These are phyloP conservation scores for Hypoxylon intermedium DNA, from an alignment of 495 filamentous ascomycete species.

Conservation along the genomic window DNA sequence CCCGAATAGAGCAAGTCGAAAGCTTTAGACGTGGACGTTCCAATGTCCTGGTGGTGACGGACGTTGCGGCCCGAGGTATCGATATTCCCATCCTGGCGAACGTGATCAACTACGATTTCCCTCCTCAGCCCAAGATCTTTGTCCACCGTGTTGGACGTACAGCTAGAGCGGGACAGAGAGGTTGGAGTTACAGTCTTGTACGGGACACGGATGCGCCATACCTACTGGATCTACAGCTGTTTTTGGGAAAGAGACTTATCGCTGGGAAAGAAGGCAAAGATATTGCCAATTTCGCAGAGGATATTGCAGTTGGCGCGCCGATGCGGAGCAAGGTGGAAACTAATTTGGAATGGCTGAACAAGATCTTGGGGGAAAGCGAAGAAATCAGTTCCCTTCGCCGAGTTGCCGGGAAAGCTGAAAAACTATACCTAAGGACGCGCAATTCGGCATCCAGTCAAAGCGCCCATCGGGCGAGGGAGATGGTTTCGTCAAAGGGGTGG, in stretches of 20 bases:
- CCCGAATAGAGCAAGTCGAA: slow-evolving; percentile 86
- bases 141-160: slow-evolving; percentile 96
- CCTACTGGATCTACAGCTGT: slow-evolving; percentile 92
- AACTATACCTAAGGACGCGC: slow-evolving; percentile 85
- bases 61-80: slow-evolving; percentile 95
- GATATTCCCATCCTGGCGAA: slow-evolving; percentile 96
- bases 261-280: slow-evolving; percentile 65
- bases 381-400: slow-evolving; percentile 73
- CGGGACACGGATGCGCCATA: slow-evolving; percentile 86
- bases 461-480: slow-evolving; percentile 80
- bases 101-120: slow-evolving; percentile 99
- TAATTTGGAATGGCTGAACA: slow-evolving; percentile 78
- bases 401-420: slow-evolving; percentile 88
- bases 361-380: slow-evolving; percentile 72
- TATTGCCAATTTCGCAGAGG: slow-evolving; percentile 72
- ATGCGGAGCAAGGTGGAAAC: slow-evolving; percentile 72
- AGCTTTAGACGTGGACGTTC: slow-evolving; percentile 83
- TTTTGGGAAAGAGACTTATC: slow-evolving; percentile 80
- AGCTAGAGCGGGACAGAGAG: slow-evolving; percentile 86
- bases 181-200: slow-evolving; percentile 94
- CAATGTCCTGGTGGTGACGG: slow-evolving; percentile 94
- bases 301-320: slow-evolving; percentile 79
- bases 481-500: slow-evolving; percentile 72
- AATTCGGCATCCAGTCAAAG: slow-evolving; percentile 88
- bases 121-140: slow-evolving; percentile 94